These are phyloP conservation scores for Zygoascus meyerae DNA, from an alignment of 1,139 yeast species.

Conservation along the genomic window DNA sequence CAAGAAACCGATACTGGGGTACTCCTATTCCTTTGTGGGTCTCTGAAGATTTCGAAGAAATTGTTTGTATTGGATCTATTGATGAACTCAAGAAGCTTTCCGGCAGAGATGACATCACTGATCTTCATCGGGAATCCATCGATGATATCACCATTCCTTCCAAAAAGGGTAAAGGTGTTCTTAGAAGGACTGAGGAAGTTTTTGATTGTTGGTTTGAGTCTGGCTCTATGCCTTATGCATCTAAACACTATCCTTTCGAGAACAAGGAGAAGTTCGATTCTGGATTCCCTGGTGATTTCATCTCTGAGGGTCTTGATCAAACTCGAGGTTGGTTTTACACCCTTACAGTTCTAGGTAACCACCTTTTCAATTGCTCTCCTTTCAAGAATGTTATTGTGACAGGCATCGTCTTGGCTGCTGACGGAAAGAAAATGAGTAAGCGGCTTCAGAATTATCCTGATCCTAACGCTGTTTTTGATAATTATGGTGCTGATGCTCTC, in stretches of 20 bases:
- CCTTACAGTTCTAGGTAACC: slow-evolving; percentile 91
- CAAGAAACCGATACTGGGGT: slow-evolving; percentile 99
- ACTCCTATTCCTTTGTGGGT: slow-evolving; percentile 99
- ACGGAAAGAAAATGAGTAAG: slow-evolving; percentile 99
- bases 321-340: slow-evolving; percentile 99
- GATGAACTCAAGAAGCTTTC: slow-evolving; percentile 78
- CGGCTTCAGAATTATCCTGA: slow-evolving; percentile 97
- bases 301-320: slow-evolving; percentile 98
- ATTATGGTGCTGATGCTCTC: slow-evolving; percentile 96
- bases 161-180: slow-evolving; percentile 76
- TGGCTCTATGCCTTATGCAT: slow-evolving; percentile 98
- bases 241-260: slow-evolving; percentile 95
- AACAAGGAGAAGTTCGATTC: slow-evolving; percentile 59
- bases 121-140: slow-evolving; percentile 87
- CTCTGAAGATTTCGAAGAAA: slow-evolving; percentile 85
- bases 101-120: slow-evolving; percentile 75
- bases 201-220: slow-evolving; percentile 99
- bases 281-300: slow-evolving; percentile 94
- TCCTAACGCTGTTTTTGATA: slow-evolving; percentile 72
- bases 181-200: slow-evolving; percentile 92
- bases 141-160: slow-evolving; percentile 94
- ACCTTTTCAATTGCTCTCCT: slow-evolving; percentile 85
- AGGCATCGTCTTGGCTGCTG: slow-evolving; percentile 95
- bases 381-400: slow-evolving; percentile 92
- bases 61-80: slow-evolving; percentile 89